Evolutionary conservation across 306 rosid species (phyloP).

Genomic region (Prunus persica): Prunus_persica_NCBIv2 NC_034009.1:30972001-30972500

Average conservation of each 20-base stretch:
- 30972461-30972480: constrained; percentile 24
- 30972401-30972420: no score
- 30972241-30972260: no score
- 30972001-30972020: background rate
- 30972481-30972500: constrained; percentile 17
- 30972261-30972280: no score
- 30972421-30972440: background rate
- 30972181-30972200: background rate
- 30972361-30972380: no score
- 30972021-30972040: background rate
- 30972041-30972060: background rate
- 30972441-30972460: background rate
- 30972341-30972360: no score
- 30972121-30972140: background rate
- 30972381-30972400: no score
- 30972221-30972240: no score
- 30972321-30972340: no score
- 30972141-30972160: background rate
- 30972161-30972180: background rate
- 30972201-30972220: background rate
- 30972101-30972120: background rate
- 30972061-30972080: background rate
- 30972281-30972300: no score
- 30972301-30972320: no score
- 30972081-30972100: background rate